phyloP scores from a whole-genome alignment of 768 basidiomycete genomes.

The Tulasnella sp. region DNA sequence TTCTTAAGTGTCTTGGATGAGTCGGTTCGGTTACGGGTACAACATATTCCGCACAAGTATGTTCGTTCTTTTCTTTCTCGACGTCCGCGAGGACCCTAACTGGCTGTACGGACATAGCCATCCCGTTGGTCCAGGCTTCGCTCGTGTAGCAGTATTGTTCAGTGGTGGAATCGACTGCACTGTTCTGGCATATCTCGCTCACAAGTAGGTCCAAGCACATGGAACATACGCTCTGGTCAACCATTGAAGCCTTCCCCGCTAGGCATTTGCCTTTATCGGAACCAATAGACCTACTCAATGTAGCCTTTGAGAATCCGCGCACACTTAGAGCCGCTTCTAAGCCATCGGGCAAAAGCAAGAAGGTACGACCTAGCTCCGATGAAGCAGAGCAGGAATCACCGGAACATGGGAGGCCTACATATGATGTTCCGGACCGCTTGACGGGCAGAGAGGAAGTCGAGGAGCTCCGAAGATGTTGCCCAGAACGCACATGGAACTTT shows the following conservation, averaged over 20 bases:
- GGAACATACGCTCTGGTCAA: too few species aligned
- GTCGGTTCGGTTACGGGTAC: conserved; percentile 57
- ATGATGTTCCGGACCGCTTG: conserved; percentile 83
- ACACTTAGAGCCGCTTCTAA: conserved; percentile 54
- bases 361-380: neutral
- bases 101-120: neutral
- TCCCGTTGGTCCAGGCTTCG: conserved; percentile 35
- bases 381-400: neutral
- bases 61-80: conserved; percentile 37
- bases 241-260: neutral
- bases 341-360: conserved; percentile 37
- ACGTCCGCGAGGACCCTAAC: neutral
- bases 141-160: conserved; percentile 80
- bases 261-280: conserved; percentile 73
- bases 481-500: conserved; percentile 83
- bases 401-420: conserved; percentile 37
- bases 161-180: conserved; percentile 96
- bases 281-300: conserved; percentile 87
- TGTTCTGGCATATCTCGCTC: conserved; percentile 71
- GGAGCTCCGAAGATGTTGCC: conserved; percentile 70
- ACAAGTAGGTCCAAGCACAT: conserved; percentile 52
- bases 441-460: conserved; percentile 74
- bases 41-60: conserved; percentile 54
- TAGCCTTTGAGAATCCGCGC: conserved; percentile 94
- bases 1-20: neutral